Base-by-base conservation (phyloP, 768 basidiomycete species). In the Termitomyces titanicus region DNA sequence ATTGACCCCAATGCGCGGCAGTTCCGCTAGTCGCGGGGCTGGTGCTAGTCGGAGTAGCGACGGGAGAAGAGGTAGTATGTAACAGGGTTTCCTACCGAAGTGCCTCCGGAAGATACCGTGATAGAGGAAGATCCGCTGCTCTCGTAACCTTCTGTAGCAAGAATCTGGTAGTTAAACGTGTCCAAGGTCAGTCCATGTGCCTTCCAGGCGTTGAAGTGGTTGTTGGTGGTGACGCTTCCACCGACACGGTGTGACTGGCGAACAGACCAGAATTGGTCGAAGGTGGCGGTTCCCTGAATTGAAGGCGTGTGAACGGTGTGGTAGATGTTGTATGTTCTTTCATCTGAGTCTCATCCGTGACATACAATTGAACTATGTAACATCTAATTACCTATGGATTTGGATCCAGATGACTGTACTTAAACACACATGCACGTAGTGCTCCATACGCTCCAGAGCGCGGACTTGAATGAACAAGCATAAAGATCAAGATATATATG, bases 261-360 rank as follows among this genome's bases (percentile, higher is more conserved):
- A 51, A 80, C 70, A 45, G 73, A 74, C 75, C 75, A 79, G 68
- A 66, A 79, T 57, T 79, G 77, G 57, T 72, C 61, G 68, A 80
- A 79, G 17, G 76, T 79, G 52, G 57, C 56, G 18, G 74, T 76
- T 35, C 77, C 78, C 9, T 63, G 42, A 61, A 78, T 78, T 4
- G 77, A 78, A 3, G 77, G 74, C 50, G 66, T 62, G 61, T 79
- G 74, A 45, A 60, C 56, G 55, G 68, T 72, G 56, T 64, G 46
- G 68, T 71, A 71, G 59, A 80, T 74, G 60, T 75, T 63, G 70
- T 80, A 80, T 45, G 68, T 68, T 22, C 63, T 68, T 9, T 76
- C 77, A 57, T 79, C 75, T 50, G 66, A 72, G n/a, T n/a, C n/a
- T n/a, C n/a, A n/a, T n/a, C n/a, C n/a, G n/a, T n/a, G n/a, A n/a